Percentiles rank a stretch among this genome's conserved stretches.
Evolutionary conservation across 208 protist species (phyloP).

Genomic region (Trypanosoma theileri): DNA sequence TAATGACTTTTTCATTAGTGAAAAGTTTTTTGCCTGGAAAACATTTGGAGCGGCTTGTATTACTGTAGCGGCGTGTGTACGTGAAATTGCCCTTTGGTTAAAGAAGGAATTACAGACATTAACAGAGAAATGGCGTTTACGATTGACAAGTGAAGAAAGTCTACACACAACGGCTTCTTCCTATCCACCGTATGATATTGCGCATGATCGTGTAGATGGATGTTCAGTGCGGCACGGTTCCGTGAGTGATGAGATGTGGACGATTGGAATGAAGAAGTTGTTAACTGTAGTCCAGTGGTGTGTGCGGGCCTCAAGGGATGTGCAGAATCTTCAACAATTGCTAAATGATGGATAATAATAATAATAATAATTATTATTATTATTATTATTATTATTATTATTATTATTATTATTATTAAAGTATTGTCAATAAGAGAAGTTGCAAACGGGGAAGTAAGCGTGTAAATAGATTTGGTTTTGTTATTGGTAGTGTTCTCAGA

Average conservation of each 20-base stretch:
- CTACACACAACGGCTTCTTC: constrained; percentile 4
- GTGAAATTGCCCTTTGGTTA: constrained; percentile 57
- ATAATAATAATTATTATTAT: background rate
- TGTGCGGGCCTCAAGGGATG: constrained; percentile 48
- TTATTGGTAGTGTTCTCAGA: constrained; percentile 15
- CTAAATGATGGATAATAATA: background rate
- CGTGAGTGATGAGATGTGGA: constrained; percentile 68
- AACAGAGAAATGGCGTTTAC: background rate
- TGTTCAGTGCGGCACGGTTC: constrained; percentile 62
- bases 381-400: background rate
- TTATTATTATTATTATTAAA: background rate
- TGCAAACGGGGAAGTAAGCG: too few relatives aligned
- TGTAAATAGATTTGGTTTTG: too few relatives aligned
- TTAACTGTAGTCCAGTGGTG: constrained; percentile 80
- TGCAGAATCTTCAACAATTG: constrained; percentile 25
- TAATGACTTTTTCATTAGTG: constrained; percentile 70
- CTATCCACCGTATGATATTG: constrained; percentile 48
- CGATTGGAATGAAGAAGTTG: constrained; percentile 78
- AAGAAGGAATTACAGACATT: constrained; percentile 30
- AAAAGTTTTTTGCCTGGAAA: constrained; percentile 64
- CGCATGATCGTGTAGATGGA: constrained; percentile 50
- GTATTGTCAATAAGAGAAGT: too few relatives aligned
- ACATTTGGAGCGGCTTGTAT: constrained; percentile 73
- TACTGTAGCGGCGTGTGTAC: constrained; percentile 54
- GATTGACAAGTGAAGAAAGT: background rate